These are phyloP conservation scores for Peziza echinospora DNA, from an alignment of 495 filamentous ascomycete species.

Conservation along the genomic window DNA sequence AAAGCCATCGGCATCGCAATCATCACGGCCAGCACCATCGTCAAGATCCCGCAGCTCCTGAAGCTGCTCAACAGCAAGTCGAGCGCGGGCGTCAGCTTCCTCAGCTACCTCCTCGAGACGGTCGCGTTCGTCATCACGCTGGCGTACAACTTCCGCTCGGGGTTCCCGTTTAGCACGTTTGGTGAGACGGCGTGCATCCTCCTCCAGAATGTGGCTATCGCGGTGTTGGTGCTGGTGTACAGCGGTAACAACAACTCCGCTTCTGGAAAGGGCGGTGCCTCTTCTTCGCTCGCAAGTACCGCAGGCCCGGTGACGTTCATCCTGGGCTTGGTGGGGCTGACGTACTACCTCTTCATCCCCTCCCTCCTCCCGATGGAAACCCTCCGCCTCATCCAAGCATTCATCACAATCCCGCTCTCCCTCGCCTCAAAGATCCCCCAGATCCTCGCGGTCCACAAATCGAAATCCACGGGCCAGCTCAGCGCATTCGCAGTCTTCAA, in stretches of 20 bases:
- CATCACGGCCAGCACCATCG: conserved; percentile 62
- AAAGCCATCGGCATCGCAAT: conserved; percentile 87
- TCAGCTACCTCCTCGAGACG: conserved; percentile 80
- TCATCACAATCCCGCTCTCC: conserved; percentile 54
- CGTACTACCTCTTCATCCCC: conserved; percentile 46
- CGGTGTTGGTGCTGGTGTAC: conserved; percentile 62
- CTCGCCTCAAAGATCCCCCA: conserved; percentile 83
- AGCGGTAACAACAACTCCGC: too few relatives aligned
- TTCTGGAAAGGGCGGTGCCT: conserved; percentile 27
- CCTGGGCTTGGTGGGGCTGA: conserved; percentile 43
- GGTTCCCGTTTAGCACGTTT: conserved; percentile 87
- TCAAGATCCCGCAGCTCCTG: conserved; percentile 90
- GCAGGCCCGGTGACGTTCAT: conserved; percentile 48
- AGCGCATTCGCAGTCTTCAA: conserved; percentile 96
- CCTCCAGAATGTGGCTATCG: conserved; percentile 75
- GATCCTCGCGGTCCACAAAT: conserved; percentile 57
- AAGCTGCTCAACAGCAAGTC: conserved; percentile 66
- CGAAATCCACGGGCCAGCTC: conserved; percentile 82
- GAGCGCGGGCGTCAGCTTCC: conserved; percentile 62
- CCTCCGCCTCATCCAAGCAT: conserved; percentile 43
- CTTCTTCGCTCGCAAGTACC: too few relatives aligned
- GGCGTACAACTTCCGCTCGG: conserved; percentile 71
- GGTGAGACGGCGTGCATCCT: conserved; percentile 84
- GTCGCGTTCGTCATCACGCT: conserved; percentile 62
- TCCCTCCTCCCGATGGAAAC: conserved; percentile 42